Conservation (phyloP, 768 basidiomycete genomes). For the Gloeophyllum trabeum region DNA sequence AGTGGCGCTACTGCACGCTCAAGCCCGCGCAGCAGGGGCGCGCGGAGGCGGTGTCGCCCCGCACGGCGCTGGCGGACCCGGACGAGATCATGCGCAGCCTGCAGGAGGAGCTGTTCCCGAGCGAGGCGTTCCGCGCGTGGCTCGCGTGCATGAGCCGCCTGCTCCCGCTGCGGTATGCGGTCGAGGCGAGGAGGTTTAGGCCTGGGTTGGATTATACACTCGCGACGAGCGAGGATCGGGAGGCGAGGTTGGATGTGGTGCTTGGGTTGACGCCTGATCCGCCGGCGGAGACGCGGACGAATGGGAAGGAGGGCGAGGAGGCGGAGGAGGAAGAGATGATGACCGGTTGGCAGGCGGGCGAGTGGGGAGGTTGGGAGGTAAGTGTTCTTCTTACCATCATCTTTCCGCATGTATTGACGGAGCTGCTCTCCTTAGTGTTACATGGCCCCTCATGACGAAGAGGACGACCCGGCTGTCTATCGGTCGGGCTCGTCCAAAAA, state of each 20-base stretch:
- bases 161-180: constrained; percentile 57
- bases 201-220: constrained; percentile 94
- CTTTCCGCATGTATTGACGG: not conserved
- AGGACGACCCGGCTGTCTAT: constrained; percentile 93
- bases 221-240: constrained; percentile 75
- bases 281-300: constrained; percentile 15
- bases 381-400: not conserved
- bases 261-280: constrained; percentile 74
- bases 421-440: constrained; percentile 82
- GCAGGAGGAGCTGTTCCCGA: constrained; percentile 71
- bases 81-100: constrained; percentile 53
- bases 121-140: constrained; percentile 87
- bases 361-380: constrained; percentile 95
- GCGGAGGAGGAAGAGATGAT: constrained; percentile 14
- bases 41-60: constrained; percentile 37
- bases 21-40: constrained; percentile 16
- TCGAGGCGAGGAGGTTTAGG: constrained; percentile 82
- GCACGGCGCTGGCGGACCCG: constrained; percentile 38
- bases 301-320: constrained; percentile 6
- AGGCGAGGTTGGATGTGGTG: constrained; percentile 76
- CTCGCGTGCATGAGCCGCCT: constrained; percentile 59
- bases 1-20: constrained; percentile 84
- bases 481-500: constrained; percentile 32
- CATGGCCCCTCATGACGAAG: constrained; percentile 89
- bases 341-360: constrained; percentile 56